phyloP scores from a whole-genome alignment of 208 protist genomes.

The Sergeia podlipaevii region DNA sequence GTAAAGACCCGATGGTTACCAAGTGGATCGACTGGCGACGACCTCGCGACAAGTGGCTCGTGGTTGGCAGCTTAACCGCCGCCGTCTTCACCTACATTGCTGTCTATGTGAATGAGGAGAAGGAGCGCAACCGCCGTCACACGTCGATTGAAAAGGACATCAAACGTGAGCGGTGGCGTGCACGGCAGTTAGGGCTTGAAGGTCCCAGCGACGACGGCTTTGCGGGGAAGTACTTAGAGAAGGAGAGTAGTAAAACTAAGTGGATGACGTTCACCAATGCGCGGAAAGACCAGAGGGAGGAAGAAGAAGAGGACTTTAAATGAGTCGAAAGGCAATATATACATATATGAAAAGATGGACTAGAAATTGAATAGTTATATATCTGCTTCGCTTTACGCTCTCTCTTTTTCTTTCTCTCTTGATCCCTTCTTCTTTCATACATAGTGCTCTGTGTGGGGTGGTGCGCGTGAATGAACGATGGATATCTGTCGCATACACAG shows the following conservation, averaged over 20 bases:
- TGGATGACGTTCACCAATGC: no score
- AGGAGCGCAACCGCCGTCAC: constrained; percentile 43
- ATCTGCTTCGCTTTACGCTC: no score
- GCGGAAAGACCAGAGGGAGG: no score
- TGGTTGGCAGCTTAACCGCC: constrained; percentile 24
- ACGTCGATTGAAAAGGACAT: constrained; percentile 77
- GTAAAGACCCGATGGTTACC: constrained; percentile 22
- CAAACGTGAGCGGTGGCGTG: constrained; percentile 73
- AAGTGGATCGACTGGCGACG: constrained; percentile 49
- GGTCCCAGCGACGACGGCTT: constrained; percentile 64
- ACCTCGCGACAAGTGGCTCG: constrained; percentile 33
- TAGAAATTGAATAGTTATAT: no score
- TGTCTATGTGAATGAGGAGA: constrained; percentile 61
- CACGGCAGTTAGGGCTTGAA: constrained; percentile 48
- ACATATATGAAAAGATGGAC: no score
- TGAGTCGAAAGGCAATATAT: no score
- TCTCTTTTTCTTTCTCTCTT: no score
- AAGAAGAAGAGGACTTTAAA: no score
- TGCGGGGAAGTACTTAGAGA: constrained; percentile 35
- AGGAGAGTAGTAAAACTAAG: not conserved
- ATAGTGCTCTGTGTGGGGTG: no score
- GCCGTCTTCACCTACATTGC: constrained; percentile 39
- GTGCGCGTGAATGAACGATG: no score
- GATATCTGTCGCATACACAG: not conserved
- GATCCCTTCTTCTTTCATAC: no score